phyloP scores from a whole-genome alignment of 2,329 filamentous ascomycete genomes.

The Phialocephala subalpina region DNA sequence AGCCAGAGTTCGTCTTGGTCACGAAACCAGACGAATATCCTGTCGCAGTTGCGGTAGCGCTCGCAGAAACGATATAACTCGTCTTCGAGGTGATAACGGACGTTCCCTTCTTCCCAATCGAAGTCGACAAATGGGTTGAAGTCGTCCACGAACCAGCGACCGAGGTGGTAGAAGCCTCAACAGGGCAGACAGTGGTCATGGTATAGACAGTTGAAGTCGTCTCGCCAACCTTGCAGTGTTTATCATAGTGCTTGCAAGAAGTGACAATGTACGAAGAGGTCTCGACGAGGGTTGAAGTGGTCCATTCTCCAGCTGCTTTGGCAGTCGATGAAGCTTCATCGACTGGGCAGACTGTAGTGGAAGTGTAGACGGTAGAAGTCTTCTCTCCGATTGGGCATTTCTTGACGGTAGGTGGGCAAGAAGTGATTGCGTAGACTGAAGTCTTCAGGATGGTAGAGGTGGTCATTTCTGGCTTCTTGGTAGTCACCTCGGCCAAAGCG shows the following conservation, averaged over 20 bases:
- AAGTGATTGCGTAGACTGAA: not conserved
- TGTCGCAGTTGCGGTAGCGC: not conserved
- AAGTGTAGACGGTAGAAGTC: no score
- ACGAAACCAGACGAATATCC: conserved; percentile 3
- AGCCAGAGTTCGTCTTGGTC: conserved; percentile 4
- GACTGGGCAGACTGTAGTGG: no score
- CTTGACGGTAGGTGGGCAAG: not conserved
- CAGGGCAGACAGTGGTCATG: conserved; percentile 15
- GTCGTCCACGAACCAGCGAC: not conserved
- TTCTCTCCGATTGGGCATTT: no score
- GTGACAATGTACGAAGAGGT: conserved; percentile 11
- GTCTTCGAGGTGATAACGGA: not conserved
- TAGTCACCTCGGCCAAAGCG: no score
- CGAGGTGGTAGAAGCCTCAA: not conserved
- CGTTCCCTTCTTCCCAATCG: not conserved
- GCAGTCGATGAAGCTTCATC: not conserved
- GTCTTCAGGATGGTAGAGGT: no score
- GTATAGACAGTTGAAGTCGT: conserved; percentile 13
- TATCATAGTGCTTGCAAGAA: conserved; percentile 2
- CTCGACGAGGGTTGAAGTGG: conserved; percentile 6
- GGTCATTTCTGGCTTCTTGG: no score
- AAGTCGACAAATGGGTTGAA: not conserved
- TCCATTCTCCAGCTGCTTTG: not conserved
- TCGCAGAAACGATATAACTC: conserved; percentile 2
- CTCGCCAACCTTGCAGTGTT: conserved; percentile 15